These are phyloP conservation scores for Tothia fuscella DNA, from an alignment of 2,329 filamentous ascomycete genomes.

Conservation along the genomic window DNA sequence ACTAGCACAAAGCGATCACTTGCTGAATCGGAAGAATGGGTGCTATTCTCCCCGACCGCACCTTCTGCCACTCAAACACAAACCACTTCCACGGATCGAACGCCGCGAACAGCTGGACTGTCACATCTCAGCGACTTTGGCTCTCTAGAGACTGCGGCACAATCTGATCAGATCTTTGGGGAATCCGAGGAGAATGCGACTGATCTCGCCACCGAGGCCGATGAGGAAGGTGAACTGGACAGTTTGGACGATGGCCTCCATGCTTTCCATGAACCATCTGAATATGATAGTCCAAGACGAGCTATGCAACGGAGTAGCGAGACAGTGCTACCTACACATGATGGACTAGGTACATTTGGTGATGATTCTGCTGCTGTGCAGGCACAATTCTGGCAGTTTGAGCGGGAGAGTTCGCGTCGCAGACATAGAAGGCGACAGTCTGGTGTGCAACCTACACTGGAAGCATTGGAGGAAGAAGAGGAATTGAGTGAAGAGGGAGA, in stretches of 20 bases:
- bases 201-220: constrained; percentile 29
- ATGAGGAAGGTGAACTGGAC: constrained; percentile 68
- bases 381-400: constrained; percentile 80
- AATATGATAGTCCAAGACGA: constrained; percentile 29
- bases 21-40: constrained; percentile 76
- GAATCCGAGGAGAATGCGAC: constrained; percentile 27
- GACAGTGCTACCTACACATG: constrained; percentile 77
- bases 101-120: constrained; percentile 52
- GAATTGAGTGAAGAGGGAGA: constrained; percentile 51
- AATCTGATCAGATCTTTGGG: constrained; percentile 37
- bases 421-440: constrained; percentile 29
- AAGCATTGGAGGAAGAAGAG: constrained; percentile 40
- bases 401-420: constrained; percentile 62
- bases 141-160: constrained; percentile 58
- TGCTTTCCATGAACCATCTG: constrained; percentile 61
- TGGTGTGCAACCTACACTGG: constrained; percentile 45
- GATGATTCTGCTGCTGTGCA: constrained; percentile 44
- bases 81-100: constrained; percentile 53
- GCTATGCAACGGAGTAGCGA: constrained; percentile 43
- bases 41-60: constrained; percentile 64
- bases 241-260: constrained; percentile 86
- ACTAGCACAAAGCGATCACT: constrained; percentile 30
- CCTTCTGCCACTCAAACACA: constrained; percentile 37
- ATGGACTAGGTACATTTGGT: constrained; percentile 75
- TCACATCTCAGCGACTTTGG: constrained; percentile 72